Conservation (phyloP, 2,329 filamentous ascomycete genomes). For the Sporothrix variecibatus region DNA sequence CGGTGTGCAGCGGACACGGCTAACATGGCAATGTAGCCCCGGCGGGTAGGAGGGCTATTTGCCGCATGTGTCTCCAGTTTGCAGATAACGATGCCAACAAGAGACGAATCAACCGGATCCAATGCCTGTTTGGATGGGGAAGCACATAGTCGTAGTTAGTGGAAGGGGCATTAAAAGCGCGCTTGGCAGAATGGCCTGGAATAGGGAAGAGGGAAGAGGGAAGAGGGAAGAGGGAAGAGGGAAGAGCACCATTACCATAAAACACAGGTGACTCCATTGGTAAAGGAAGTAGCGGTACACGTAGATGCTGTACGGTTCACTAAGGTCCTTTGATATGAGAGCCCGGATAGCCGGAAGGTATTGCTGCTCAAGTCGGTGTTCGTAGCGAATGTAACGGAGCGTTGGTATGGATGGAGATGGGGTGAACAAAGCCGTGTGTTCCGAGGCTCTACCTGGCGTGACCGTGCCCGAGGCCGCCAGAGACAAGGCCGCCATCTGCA, state of each 20-base stretch:
- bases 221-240: background rate
- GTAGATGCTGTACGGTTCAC: constrained; percentile 98
- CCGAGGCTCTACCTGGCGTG: background rate
- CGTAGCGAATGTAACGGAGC: constrained; percentile 63
- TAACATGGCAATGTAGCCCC: constrained; percentile 98
- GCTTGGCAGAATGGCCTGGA: background rate
- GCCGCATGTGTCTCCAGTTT: constrained; percentile 90
- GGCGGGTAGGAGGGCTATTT: constrained; percentile 70
- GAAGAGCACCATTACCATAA: constrained; percentile 64
- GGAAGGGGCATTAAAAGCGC: background rate
- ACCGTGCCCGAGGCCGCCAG: background rate
- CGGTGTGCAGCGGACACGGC: constrained; percentile 81
- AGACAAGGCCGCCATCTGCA: background rate
- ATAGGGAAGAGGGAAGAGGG: too few relatives aligned
- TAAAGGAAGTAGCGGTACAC: constrained; percentile 98
- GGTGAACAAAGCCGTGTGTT: background rate
- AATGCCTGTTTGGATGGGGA: constrained; percentile 50
- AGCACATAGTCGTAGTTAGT: background rate
- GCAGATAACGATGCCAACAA: constrained; percentile 90
- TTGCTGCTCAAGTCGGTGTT: constrained; percentile 60
- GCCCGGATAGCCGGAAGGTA: constrained; percentile 85
- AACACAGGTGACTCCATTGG: constrained; percentile 97
- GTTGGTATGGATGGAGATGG: constrained; percentile 31
- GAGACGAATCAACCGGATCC: constrained; percentile 59
- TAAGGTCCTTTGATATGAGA: constrained; percentile 92